These are phyloP conservation scores for Gaultheria prostrata DNA, from an alignment of 148 eudicot species.

Conservation along the genomic window DNA sequence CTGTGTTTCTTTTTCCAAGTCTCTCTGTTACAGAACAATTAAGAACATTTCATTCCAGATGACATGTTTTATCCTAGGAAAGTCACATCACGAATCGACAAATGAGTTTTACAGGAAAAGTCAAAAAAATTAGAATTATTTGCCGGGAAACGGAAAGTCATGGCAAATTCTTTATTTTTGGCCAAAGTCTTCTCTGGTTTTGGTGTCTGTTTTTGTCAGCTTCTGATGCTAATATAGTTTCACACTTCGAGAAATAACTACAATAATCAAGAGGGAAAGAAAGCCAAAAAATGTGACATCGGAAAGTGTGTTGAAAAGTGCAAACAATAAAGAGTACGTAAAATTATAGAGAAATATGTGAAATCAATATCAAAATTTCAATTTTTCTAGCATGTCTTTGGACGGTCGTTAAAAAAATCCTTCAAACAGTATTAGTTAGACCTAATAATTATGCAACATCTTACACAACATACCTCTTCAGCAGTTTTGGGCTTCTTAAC, in stretches of 20 bases:
- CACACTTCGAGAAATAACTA: neutral
- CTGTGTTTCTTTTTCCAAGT: constrained; percentile 69
- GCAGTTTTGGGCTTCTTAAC: constrained; percentile 43
- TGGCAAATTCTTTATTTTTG: neutral
- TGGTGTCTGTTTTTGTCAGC: neutral
- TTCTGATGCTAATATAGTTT: neutral
- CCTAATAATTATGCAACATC: neutral
- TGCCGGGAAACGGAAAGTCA: neutral
- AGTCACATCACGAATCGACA: neutral
- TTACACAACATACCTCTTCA: constrained; percentile 42
- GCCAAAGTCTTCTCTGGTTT: neutral
- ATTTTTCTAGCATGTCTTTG: neutral
- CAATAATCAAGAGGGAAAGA: neutral
- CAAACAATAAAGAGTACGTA: neutral
- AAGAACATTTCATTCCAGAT: neutral
- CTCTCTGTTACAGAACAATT: constrained; percentile 38
- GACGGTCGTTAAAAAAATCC: neutral
- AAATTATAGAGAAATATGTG: neutral
- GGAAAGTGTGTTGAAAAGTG: neutral
- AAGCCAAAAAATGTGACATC: neutral
- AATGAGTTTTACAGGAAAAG: neutral
- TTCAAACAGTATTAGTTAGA: neutral
- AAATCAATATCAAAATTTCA: neutral
- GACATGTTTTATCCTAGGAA: neutral
- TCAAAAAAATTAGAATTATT: neutral